Evolutionary conservation across 1,284 basidiomycete genomes (phyloP).

Genomic region (Pseudozyma hubeiensis): DNA sequence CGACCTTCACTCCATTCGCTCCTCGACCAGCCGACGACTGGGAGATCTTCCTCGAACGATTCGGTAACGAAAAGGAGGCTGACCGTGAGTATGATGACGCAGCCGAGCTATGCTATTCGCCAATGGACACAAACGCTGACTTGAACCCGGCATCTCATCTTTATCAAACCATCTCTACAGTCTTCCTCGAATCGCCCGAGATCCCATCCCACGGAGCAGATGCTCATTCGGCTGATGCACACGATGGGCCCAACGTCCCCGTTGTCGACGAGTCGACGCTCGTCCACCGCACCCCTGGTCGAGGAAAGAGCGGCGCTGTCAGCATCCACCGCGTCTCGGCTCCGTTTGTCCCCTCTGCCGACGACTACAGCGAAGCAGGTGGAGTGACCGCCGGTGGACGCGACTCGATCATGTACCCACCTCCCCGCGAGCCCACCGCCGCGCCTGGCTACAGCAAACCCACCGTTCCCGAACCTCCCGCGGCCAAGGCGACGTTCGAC

Average conservation of each 20-base stretch:
- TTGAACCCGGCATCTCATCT: background rate
- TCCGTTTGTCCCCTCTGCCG: slow-evolving; percentile 57
- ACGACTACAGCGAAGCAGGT: slow-evolving; percentile 65
- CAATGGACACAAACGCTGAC: too few species aligned
- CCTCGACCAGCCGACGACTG: slow-evolving; percentile 57
- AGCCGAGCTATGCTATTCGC: too few species aligned
- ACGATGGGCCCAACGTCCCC: slow-evolving; percentile 61
- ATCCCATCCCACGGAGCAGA: slow-evolving; percentile 48
- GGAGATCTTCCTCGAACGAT: slow-evolving; percentile 66
- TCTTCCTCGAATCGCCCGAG: slow-evolving; percentile 64
- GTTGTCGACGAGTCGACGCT: slow-evolving; percentile 65
- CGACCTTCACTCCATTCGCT: background rate
- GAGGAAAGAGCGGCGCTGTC: slow-evolving; percentile 63
- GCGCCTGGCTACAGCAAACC: slow-evolving; percentile 60
- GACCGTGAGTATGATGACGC: slow-evolving; percentile 47
- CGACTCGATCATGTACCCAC: slow-evolving; percentile 68
- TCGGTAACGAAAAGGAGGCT: slow-evolving; percentile 60
- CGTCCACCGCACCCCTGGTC: slow-evolving; percentile 65
- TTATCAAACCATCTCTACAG: slow-evolving; percentile 17
- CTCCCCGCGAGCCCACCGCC: slow-evolving; percentile 57
- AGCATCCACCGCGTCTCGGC: slow-evolving; percentile 65
- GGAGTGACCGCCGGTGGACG: slow-evolving; percentile 65
- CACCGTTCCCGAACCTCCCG: slow-evolving; percentile 45
- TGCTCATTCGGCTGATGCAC: slow-evolving; percentile 40
- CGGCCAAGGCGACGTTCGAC: slow-evolving; percentile 28